phyloP scores from a whole-genome alignment of 306 rosid species.

The Cucumis melo region DNA sequence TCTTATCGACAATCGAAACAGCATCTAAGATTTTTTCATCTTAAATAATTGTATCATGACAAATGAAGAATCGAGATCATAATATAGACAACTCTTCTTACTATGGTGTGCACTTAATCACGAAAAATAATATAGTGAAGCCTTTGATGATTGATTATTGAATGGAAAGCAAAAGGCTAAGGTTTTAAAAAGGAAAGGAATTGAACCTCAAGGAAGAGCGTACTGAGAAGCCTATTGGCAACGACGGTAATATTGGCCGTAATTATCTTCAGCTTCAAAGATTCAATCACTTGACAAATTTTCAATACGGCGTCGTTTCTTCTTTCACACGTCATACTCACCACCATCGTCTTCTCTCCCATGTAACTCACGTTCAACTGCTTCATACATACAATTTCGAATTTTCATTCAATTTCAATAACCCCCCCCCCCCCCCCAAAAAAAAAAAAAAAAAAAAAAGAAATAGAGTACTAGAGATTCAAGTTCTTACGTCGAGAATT shows the following conservation, averaged over 20 bases:
- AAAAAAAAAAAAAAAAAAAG: too few species aligned
- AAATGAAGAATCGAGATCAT: too few species aligned
- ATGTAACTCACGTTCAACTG: slow-evolving; percentile 63
- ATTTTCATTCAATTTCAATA: neutral
- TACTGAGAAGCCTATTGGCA: slow-evolving; percentile 56
- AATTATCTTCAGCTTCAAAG: slow-evolving; percentile 70
- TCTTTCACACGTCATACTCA: slow-evolving; percentile 63
- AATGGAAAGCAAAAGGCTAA: too few species aligned
- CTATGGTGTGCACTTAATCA: too few species aligned
- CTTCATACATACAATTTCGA: neutral
- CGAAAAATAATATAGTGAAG: too few species aligned
- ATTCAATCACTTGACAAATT: slow-evolving; percentile 75
- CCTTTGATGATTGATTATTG: too few species aligned
- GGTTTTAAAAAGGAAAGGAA: neutral
- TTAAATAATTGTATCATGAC: too few species aligned
- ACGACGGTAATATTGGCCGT: slow-evolving; percentile 61
- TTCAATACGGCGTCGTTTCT: slow-evolving; percentile 69
- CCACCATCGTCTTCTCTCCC: slow-evolving; percentile 67
- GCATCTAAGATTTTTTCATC: too few species aligned
- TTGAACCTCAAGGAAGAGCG: slow-evolving; percentile 71
- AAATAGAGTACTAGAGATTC: neutral
- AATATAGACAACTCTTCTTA: too few species aligned
- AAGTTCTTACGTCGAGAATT: slow-evolving; percentile 45
- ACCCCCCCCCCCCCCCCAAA: too few species aligned
- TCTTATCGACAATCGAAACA: too few species aligned